phyloP scores from a whole-genome alignment of 805 yeast genomes.

The Jamesozyma gamospora region DNA sequence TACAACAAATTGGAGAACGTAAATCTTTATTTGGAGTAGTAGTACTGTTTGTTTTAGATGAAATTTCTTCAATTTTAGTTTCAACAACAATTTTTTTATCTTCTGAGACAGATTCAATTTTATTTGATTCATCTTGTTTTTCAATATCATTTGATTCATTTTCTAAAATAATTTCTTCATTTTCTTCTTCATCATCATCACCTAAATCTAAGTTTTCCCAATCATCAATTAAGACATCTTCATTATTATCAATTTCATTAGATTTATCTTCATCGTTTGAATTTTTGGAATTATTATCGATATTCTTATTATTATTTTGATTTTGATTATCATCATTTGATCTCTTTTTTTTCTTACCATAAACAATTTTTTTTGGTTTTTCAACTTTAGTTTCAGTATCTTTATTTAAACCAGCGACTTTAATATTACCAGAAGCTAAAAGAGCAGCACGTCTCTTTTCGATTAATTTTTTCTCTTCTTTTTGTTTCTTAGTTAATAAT shows the following conservation, averaged over 20 bases:
- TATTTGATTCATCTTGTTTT: conserved; percentile 14
- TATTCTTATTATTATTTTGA: too few species aligned
- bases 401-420: conserved; percentile 60
- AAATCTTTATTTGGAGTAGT: conserved; percentile 38
- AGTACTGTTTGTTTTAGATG: conserved; percentile 9
- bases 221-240: conserved; percentile 63
- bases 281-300: conserved; percentile 19
- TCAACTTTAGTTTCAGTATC: conserved; percentile 11
- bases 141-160: conserved; percentile 14
- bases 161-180: conserved; percentile 9
- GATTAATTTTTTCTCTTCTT: conserved; percentile 75
- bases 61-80: conserved; percentile 23
- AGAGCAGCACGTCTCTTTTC: conserved; percentile 87
- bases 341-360: conserved; percentile 60
- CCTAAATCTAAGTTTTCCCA: conserved; percentile 71
- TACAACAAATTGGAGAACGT: conserved; percentile 98
- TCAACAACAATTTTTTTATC: conserved; percentile 26
- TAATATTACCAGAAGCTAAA: conserved; percentile 60
- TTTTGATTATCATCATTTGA: conserved; percentile 23
- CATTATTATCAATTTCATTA: conserved; percentile 32
- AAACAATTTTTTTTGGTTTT: conserved; percentile 55
- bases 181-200: conserved; percentile 39
- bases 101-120: too few species aligned
- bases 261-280: conserved; percentile 17
- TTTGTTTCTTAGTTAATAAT: conserved; percentile 85